These are phyloP conservation scores for Suillus plorans DNA, from an alignment of 768 basidiomycete genomes.

Conservation along the genomic window DNA sequence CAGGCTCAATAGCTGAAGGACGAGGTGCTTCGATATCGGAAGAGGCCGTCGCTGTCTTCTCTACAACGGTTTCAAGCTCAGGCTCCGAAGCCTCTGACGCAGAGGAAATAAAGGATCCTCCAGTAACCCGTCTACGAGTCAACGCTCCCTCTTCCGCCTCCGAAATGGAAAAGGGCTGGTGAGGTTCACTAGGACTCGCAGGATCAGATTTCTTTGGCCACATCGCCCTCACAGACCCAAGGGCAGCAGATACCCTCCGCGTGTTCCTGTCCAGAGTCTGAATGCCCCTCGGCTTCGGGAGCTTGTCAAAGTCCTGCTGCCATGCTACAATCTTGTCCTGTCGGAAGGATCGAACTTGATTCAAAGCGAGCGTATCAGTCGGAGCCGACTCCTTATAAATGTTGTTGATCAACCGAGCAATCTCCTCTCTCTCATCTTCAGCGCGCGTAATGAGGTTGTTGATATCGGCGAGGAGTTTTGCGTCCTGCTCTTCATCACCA, in stretches of 20 bases:
- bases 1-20: conserved; percentile 8
- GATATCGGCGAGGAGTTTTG: conserved; percentile 58
- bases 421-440: conserved; percentile 72
- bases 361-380: conserved; percentile 85
- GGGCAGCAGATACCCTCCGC: conserved; percentile 55
- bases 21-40: conserved; percentile 18
- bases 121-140: conserved; percentile 46
- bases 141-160: conserved; percentile 66
- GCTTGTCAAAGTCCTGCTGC: conserved; percentile 88
- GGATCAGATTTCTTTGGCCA: conserved; percentile 66
- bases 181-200: conserved; percentile 49
- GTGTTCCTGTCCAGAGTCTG: conserved; percentile 48
- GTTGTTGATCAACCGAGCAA: conserved; percentile 68
- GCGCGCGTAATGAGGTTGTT: conserved; percentile 69
- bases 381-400: conserved; percentile 80
- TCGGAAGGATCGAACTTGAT: conserved; percentile 78
- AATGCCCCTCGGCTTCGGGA: conserved; percentile 68
- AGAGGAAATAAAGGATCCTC: conserved; percentile 63
- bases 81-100: conserved; percentile 71
- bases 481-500: conserved; percentile 73
- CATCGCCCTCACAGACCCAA: conserved; percentile 69
- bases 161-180: conserved; percentile 65
- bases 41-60: conserved; percentile 17
- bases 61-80: conserved; percentile 39
- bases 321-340: conserved; percentile 97